phyloP scores from a whole-genome alignment of 495 filamentous ascomycete genomes.

The Tuber indicum region DNA sequence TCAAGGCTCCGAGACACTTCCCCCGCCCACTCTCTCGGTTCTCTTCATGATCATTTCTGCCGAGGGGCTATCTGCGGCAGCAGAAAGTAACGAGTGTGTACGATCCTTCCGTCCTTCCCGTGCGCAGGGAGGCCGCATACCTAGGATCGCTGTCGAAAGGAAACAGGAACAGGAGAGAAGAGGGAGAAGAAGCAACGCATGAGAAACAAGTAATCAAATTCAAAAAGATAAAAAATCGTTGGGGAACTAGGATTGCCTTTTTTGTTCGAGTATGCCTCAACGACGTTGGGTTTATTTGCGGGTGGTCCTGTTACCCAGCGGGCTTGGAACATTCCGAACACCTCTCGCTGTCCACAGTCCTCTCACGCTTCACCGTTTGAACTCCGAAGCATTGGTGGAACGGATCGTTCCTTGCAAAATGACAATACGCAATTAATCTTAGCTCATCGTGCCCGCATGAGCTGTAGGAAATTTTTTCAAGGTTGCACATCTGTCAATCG shows the following conservation, averaged over 20 bases:
- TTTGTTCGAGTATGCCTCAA: neutral
- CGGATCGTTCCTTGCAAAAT: slow-evolving; percentile 62
- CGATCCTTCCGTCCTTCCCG: slow-evolving; percentile 1
- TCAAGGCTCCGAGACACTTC: neutral
- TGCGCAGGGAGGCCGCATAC: neutral
- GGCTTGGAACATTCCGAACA: slow-evolving; percentile 24
- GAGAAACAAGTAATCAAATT: neutral
- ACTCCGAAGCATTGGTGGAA: slow-evolving; percentile 58
- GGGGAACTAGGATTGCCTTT: neutral
- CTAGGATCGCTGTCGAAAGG: neutral
- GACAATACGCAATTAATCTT: slow-evolving; percentile 60
- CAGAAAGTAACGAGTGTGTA: neutral
- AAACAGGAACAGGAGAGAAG: neutral
- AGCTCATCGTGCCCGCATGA: slow-evolving; percentile 52
- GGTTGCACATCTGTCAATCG: slow-evolving; percentile 55
- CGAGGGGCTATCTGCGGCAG: neutral
- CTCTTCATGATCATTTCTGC: neutral
- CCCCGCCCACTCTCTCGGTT: neutral
- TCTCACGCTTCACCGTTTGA: slow-evolving; percentile 51
- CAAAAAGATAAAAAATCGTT: neutral
- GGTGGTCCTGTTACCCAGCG: neutral
- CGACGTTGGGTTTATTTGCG: neutral
- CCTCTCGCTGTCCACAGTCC: slow-evolving; percentile 23
- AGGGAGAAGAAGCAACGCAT: slow-evolving; percentile 1
- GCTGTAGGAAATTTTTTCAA: slow-evolving; percentile 55